These are phyloP conservation scores for Pythium vanterpoolii DNA, from an alignment of 352 stramenopile species.

Conservation along the genomic window DNA sequence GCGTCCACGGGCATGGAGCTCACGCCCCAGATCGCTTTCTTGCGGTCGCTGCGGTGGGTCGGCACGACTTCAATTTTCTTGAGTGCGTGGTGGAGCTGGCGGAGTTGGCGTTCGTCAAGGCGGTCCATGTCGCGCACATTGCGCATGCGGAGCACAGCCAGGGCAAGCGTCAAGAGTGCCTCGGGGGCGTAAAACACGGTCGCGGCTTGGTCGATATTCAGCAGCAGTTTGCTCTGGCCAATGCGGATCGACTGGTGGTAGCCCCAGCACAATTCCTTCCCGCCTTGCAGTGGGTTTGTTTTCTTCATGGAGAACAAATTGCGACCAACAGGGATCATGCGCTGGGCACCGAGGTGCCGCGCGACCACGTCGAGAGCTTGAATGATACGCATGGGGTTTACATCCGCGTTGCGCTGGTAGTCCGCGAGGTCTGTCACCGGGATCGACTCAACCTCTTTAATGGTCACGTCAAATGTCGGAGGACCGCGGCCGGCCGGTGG, in stretches of 20 bases:
- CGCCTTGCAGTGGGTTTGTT: constrained; percentile 46
- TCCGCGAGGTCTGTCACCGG: constrained; percentile 36
- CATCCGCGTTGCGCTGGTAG: constrained; percentile 54
- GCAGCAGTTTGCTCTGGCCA: constrained; percentile 47
- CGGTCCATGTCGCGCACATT: constrained; percentile 34
- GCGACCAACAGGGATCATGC: constrained; percentile 52
- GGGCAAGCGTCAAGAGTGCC: constrained; percentile 48
- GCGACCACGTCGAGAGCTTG: constrained; percentile 75
- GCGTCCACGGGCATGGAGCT: constrained; percentile 38
- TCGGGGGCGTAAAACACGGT: constrained; percentile 67
- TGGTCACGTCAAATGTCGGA: constrained; percentile 60
- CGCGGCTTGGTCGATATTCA: constrained; percentile 72
- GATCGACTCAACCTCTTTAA: constrained; percentile 67
- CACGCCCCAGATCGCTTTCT: constrained; percentile 50
- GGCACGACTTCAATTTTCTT: constrained; percentile 53
- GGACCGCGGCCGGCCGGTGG: constrained; percentile 28
- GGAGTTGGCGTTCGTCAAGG: constrained; percentile 33
- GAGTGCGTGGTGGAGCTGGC: constrained; percentile 34
- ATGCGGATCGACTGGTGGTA: constrained; percentile 70
- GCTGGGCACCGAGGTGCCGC: constrained; percentile 50
- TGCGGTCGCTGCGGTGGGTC: constrained; percentile 61
- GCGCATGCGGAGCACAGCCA: constrained; percentile 33
- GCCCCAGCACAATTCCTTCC: constrained; percentile 68
- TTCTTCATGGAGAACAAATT: constrained; percentile 78
- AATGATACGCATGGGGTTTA: constrained; percentile 56